Conservation (phyloP, 345 rosid species). For the Brassica nigra region DNA sequence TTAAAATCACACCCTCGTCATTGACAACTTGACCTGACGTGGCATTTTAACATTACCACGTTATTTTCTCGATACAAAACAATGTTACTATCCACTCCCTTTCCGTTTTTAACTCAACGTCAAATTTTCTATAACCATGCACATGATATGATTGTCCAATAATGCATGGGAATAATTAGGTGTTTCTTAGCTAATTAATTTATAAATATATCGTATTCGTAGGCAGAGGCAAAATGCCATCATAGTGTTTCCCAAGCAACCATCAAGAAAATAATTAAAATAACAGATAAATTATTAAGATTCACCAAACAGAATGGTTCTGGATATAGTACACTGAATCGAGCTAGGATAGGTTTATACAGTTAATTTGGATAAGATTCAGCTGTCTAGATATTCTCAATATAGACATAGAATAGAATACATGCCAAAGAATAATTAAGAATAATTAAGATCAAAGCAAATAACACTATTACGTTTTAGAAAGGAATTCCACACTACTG, state of each 20-base stretch:
- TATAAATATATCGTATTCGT: background rate
- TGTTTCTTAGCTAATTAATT: background rate
- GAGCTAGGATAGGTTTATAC: slow-evolving; percentile 10
- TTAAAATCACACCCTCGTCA: background rate
- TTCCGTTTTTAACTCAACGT: slow-evolving; percentile 7
- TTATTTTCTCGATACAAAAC: slow-evolving; percentile 4
- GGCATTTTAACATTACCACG: slow-evolving; percentile 31
- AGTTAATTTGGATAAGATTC: slow-evolving; percentile 31
- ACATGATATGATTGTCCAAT: slow-evolving; percentile 18
- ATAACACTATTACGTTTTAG: background rate
- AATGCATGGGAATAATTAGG: background rate
- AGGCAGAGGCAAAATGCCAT: background rate
- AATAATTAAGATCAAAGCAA: background rate
- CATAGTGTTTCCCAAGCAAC: background rate
- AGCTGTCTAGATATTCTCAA: background rate
- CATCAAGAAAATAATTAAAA: background rate
- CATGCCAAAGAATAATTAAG: background rate
- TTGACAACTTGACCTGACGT: slow-evolving; percentile 32
- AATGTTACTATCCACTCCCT: slow-evolving; percentile 27
- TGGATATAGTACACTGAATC: slow-evolving; percentile 18
- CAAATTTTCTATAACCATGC: background rate
- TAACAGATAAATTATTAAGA: background rate
- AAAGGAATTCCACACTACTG: no score
- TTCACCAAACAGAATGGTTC: background rate
- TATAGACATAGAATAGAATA: background rate